Percentiles rank a stretch among this genome's conserved stretches.
These are phyloP conservation scores for Pythium rishiriense DNA, from an alignment of 352 stramenopile genomes.

Conservation along the genomic window DNA sequence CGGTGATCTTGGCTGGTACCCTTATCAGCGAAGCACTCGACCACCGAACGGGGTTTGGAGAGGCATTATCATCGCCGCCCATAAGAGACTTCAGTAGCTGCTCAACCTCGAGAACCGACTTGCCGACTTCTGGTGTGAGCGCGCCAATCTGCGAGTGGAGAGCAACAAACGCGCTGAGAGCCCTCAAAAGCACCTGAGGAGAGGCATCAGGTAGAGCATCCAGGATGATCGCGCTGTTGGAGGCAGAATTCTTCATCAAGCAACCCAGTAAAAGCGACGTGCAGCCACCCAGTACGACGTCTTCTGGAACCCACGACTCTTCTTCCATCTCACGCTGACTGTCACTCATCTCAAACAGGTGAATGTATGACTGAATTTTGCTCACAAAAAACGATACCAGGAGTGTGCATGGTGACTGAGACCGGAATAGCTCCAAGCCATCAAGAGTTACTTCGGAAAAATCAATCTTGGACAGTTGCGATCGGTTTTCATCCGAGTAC, in stretches of 20 bases:
- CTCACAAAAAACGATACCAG: slow-evolving; percentile 54
- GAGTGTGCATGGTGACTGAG: slow-evolving; percentile 34
- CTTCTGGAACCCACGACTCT: slow-evolving; percentile 61
- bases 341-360: slow-evolving; percentile 44
- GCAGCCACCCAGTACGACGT: slow-evolving; percentile 74
- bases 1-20: neutral
- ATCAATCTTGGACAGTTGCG: slow-evolving; percentile 34
- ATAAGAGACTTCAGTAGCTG: slow-evolving; percentile 50
- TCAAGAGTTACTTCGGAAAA: slow-evolving; percentile 2
- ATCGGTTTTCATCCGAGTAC: slow-evolving; percentile 53
- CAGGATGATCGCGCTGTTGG: slow-evolving; percentile 42
- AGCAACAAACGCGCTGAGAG: slow-evolving; percentile 65
- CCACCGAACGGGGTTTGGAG: neutral
- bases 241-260: slow-evolving; percentile 55
- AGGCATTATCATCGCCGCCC: neutral
- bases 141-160: slow-evolving; percentile 77
- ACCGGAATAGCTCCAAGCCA: slow-evolving; percentile 11
- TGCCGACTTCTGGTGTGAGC: slow-evolving; percentile 60
- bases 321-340: slow-evolving; percentile 24
- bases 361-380: slow-evolving; percentile 54
- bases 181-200: slow-evolving; percentile 47
- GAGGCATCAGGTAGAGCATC: slow-evolving; percentile 44
- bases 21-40: neutral
- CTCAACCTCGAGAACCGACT: slow-evolving; percentile 71
- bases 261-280: slow-evolving; percentile 68